These are phyloP conservation scores for Ascochyta clinopodiicola DNA, from an alignment of 2,329 filamentous ascomycete species.

Conservation along the genomic window DNA sequence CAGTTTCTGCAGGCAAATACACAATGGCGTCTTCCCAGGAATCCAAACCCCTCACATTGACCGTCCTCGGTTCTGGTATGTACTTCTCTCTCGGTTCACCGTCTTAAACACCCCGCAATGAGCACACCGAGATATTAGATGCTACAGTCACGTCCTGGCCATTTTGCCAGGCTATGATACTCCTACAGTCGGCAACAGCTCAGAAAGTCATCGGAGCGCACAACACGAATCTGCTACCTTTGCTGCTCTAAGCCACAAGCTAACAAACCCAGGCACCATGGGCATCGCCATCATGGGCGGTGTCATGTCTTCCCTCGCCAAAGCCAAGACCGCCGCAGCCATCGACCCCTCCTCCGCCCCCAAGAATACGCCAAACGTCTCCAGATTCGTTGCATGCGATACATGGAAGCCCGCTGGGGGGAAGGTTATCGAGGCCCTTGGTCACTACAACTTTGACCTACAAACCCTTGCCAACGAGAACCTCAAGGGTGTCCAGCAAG, in stretches of 20 bases:
- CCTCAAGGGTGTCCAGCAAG: constrained; percentile 67
- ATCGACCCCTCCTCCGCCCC: constrained; percentile 51
- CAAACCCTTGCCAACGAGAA: constrained; percentile 76
- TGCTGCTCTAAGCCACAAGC: neutral
- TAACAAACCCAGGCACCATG: constrained; percentile 69
- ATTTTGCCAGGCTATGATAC: no score
- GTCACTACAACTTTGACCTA: constrained; percentile 67
- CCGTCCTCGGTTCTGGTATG: constrained; percentile 82
- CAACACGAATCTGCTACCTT: no score
- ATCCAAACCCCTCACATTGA: constrained; percentile 67
- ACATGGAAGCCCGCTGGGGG: constrained; percentile 72
- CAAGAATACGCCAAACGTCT: constrained; percentile 58
- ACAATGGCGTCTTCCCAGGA: constrained; percentile 42
- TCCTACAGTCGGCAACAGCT: no score
- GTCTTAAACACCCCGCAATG: neutral
- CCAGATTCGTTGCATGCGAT: constrained; percentile 82
- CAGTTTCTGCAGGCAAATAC: neutral
- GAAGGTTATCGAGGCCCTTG: constrained; percentile 70
- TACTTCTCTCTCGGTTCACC: constrained; percentile 43
- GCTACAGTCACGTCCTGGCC: neutral
- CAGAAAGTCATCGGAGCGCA: no score
- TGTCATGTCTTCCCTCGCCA: constrained; percentile 73
- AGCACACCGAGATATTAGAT: neutral
- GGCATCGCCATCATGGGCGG: constrained; percentile 84
- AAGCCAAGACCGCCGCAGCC: constrained; percentile 39